Evolutionary conservation across 148 eudicot species (phyloP), one percentile per base, ranked within the genome.

Genomic region (Agrostemma githago): DNA sequence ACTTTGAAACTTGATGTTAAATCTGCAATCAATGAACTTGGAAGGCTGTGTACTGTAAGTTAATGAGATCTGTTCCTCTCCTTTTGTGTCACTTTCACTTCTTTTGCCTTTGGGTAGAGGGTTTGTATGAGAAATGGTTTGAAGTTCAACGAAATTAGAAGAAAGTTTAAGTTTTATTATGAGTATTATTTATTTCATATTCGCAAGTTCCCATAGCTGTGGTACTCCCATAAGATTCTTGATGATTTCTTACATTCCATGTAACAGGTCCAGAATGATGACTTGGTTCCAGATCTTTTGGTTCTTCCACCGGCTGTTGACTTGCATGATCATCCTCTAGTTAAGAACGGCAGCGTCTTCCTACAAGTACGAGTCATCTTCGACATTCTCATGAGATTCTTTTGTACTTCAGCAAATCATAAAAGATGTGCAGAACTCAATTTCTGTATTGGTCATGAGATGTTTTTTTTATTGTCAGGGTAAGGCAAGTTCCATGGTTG

Each of bases 401-500:
- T 70, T 48, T 70, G 42, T 53, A 70, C 72, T 69, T 69, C 0
- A 2, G 42, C 26, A 54, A 51, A 70, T 19, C 12, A 26, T 21
- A 51, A 6, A 10, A 53, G 60, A 54, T 70, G 60, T 21, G 37
- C 61, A 70, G 5, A 54, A 14, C 4, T 21, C 20, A 16, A 15
- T 16, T 43, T 26, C 1, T 48, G 53, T 11, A 26, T 34, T 12
- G 10, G 16, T 51, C 42, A 70, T 53, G 21, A 15, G 54, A 42
- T 72, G 41, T 61, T 20, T 54, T 71, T 71, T 16, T 74, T 54
- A 67, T 11, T 68, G 57, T 61, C 71, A 96, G 99, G 96, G 99
- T 11, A 96, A 87, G 84, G 97, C 91, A 74, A 96, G 99, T 82
- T 90, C 96, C 79, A 96, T 96, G 99, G 92, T 86, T 67, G 97